Evolutionary conservation across 306 rosid genomes (phyloP).

Genomic region (Acacia acuminata): DNA sequence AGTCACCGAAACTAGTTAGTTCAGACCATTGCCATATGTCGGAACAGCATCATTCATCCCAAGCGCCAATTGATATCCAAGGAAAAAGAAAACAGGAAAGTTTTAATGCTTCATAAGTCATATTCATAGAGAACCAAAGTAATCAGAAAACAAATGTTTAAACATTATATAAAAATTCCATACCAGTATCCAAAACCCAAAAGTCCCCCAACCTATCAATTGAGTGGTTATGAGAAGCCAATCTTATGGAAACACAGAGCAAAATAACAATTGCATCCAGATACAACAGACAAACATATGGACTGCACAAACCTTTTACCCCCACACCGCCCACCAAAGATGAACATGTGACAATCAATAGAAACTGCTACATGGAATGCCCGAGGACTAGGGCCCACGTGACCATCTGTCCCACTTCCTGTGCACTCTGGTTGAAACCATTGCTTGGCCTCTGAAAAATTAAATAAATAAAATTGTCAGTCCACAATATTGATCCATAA

Average conservation of each 20-base stretch:
- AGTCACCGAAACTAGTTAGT: constrained; percentile 89
- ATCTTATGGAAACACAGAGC: neutral
- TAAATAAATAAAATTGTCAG: constrained; percentile 8
- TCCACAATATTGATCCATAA: neutral
- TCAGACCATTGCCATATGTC: constrained; percentile 99
- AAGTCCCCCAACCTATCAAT: constrained; percentile 91
- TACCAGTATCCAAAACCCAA: constrained; percentile 99
- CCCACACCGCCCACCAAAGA: constrained; percentile 94
- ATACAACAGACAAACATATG: neutral
- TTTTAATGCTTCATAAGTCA: constrained; percentile 20
- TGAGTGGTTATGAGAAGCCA: constrained; percentile 33
- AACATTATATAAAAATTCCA: constrained; percentile 26
- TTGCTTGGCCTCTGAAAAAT: constrained; percentile 59
- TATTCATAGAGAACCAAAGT: neutral
- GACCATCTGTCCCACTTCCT: constrained; percentile 77
- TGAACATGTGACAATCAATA: constrained; percentile 94
- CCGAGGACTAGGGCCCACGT: constrained; percentile 87
- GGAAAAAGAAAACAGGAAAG: constrained; percentile 15
- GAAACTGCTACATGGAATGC: constrained; percentile 91
- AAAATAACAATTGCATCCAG: constrained; percentile 7
- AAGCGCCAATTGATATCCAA: neutral
- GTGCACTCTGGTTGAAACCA: constrained; percentile 97
- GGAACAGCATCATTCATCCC: constrained; percentile 34
- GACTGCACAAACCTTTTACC: constrained; percentile 59
- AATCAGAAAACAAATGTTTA: constrained; percentile 6